Percentiles rank a stretch among this genome's conserved stretches.
Conservation (phyloP, 106 monocot genomes). For the Dactylorhiza incarnata region DNA sequence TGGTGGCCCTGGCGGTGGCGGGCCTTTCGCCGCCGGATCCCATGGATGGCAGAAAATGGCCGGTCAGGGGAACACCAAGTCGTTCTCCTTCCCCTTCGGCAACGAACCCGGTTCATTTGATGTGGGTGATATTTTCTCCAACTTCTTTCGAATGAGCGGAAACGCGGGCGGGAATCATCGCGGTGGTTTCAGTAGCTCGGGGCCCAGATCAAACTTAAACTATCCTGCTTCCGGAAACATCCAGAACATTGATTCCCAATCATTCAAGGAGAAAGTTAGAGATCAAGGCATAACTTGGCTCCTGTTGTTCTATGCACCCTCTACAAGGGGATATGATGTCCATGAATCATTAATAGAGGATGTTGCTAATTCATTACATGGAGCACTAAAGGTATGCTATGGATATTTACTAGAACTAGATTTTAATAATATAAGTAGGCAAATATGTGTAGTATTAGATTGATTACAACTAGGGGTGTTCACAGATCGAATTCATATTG, state of each 20-base stretch:
- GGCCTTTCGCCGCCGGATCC: slow-evolving; percentile 34
- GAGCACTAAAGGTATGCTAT: slow-evolving; percentile 58
- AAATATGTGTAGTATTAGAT: no score
- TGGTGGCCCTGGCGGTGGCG: slow-evolving; percentile 35
- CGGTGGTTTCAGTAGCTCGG: slow-evolving; percentile 29
- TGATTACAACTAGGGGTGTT: no score
- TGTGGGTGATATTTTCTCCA: slow-evolving; percentile 70
- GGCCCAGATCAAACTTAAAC: slow-evolving; percentile 25
- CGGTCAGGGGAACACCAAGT: slow-evolving; percentile 44
- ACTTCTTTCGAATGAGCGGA: slow-evolving; percentile 49
- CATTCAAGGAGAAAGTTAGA: slow-evolving; percentile 53
- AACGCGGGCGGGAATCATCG: slow-evolving; percentile 23
- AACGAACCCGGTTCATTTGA: slow-evolving; percentile 40
- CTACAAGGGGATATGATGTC: slow-evolving; percentile 32
- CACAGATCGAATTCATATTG: no score
- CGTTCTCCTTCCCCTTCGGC: slow-evolving; percentile 87
- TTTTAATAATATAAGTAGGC: no score
- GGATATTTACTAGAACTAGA: neutral
- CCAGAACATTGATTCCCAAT: slow-evolving; percentile 29
- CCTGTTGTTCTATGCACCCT: slow-evolving; percentile 56
- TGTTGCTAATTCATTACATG: slow-evolving; percentile 46
- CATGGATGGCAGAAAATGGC: slow-evolving; percentile 59
- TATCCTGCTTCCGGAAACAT: slow-evolving; percentile 20
- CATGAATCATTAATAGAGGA: slow-evolving; percentile 64
- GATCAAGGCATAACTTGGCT: slow-evolving; percentile 87